phyloP scores from a whole-genome alignment of 1,284 basidiomycete genomes.

The Trametes polyzona region DNA sequence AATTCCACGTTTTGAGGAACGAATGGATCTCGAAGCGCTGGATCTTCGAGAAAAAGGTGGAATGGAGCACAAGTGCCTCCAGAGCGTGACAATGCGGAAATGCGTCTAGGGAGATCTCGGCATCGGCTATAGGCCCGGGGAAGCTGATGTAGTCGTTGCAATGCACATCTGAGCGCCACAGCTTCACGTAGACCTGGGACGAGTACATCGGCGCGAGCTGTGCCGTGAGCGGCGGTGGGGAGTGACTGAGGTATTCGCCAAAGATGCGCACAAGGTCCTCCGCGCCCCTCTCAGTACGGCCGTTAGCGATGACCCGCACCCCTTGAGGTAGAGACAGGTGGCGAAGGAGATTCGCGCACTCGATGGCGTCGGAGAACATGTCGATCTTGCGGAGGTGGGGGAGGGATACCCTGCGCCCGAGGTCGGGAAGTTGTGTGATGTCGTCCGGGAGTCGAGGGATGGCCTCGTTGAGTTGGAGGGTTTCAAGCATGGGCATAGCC shows the following conservation, averaged over 20 bases:
- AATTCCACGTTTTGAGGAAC: constrained; percentile 1
- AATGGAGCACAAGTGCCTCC: neutral
- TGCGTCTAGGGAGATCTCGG: neutral
- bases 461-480: neutral
- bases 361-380: constrained; percentile 1
- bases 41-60: neutral
- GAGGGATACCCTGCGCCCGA: neutral
- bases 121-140: neutral
- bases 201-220: neutral
- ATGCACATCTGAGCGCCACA: neutral
- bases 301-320: neutral
- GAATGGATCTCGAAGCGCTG: neutral
- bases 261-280: neutral
- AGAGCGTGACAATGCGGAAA: neutral
- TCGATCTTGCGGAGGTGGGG: neutral
- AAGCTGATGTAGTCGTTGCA: neutral
- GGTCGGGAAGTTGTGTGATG: neutral
- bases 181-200: neutral
- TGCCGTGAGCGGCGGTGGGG: neutral
- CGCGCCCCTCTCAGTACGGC: neutral
- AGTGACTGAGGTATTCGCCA: neutral
- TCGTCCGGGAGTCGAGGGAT: constrained; percentile 1
- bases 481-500: constrained; percentile 2
- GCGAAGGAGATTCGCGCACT: constrained; percentile 3
- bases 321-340: constrained; percentile 2